phyloP scores from a whole-genome alignment of 176 grass and related monocot species.

The Melocanna baccifera region DNA sequence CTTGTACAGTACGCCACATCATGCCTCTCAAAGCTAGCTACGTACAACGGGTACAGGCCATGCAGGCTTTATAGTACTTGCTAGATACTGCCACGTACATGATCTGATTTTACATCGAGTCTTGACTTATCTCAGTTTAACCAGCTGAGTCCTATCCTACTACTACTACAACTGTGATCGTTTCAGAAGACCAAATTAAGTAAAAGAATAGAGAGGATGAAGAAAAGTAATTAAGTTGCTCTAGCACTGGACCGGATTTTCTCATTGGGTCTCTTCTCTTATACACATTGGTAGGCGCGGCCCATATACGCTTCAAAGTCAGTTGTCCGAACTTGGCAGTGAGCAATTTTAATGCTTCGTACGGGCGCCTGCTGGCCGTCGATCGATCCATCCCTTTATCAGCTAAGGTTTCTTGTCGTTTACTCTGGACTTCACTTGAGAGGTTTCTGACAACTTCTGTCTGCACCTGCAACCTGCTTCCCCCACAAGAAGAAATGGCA shows the following conservation, averaged over 20 bases:
- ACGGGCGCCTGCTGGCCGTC: background rate
- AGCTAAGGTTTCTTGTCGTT: slow-evolving; percentile 1
- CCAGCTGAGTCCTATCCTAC: too few relatives aligned
- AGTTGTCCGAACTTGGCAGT: background rate
- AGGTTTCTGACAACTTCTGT: background rate
- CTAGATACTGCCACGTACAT: background rate
- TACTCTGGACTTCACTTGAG: background rate
- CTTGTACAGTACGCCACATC: background rate
- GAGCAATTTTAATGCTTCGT: background rate
- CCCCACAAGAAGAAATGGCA: background rate
- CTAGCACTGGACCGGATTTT: background rate
- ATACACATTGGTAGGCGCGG: too few relatives aligned
- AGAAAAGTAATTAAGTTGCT: background rate
- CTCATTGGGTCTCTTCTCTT: background rate
- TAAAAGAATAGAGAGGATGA: too few relatives aligned
- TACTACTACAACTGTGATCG: background rate
- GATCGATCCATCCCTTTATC: background rate
- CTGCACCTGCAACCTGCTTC: slow-evolving; percentile 5
- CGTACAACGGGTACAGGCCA: background rate
- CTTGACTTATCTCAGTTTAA: background rate
- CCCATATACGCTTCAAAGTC: background rate
- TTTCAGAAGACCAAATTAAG: background rate
- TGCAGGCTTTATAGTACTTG: background rate
- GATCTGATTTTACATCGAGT: background rate
- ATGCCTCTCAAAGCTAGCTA: background rate